Conservation (phyloP, 768 basidiomycete species). For the Megacollybia marginata region DNA sequence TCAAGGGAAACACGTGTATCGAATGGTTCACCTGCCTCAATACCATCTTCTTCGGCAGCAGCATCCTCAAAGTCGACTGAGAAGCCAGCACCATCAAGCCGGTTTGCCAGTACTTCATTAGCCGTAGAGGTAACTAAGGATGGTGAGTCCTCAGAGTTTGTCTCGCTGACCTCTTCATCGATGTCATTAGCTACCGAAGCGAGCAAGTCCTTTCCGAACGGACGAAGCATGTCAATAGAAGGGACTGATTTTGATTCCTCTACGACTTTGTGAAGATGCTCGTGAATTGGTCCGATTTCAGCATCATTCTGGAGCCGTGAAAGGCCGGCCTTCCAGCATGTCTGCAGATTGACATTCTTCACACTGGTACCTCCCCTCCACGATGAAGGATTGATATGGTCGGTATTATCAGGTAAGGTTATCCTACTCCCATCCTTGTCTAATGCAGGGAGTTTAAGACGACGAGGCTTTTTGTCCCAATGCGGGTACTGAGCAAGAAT, state of each 20-base stretch:
- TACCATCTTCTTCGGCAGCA: not conserved
- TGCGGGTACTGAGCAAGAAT: conserved; percentile 29
- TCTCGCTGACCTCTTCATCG: not conserved
- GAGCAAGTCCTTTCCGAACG: not conserved
- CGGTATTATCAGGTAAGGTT: not conserved
- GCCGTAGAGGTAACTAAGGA: not conserved
- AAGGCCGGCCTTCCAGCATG: not conserved
- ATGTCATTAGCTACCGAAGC: not conserved
- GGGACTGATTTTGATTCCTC: not conserved
- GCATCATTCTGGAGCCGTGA: not conserved
- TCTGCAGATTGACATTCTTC: not conserved
- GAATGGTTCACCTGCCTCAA: not conserved
- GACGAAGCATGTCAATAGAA: not conserved
- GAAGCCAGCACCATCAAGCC: not conserved
- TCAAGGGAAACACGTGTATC: not conserved
- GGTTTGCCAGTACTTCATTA: not conserved
- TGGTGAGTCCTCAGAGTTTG: not conserved
- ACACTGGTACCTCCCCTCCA: not conserved
- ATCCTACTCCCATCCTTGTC: conserved; percentile 7
- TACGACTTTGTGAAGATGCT: not conserved
- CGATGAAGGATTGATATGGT: not conserved
- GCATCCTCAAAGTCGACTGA: not conserved
- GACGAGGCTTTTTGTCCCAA: too few relatives aligned
- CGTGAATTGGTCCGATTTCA: not conserved
- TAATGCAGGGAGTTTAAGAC: conserved; percentile 18